Base-by-base conservation (phyloP, 352 stramenopile species). In the Phytophthora rubi region DNA sequence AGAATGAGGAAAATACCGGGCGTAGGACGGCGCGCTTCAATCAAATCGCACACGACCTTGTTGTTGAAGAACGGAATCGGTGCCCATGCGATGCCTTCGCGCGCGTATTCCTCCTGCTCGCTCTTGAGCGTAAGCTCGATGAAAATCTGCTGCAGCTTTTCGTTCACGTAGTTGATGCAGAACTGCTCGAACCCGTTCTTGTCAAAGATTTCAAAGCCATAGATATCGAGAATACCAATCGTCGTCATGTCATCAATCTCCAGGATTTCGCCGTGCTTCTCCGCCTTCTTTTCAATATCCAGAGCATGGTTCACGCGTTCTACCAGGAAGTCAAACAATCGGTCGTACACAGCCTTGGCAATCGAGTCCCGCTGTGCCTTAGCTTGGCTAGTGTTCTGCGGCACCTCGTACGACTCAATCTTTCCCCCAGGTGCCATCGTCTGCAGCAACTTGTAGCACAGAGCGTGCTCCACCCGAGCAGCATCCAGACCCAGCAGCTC, bases 271-370 rank as follows among this genome's bases (percentile, higher is more conserved):
- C 86, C 86, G 53, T 88, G 84, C 48, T 93, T 92, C 56, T 94
- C 86, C 1, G 84, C 85, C 45, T 92, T 91, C 61, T 92, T 91
- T 48, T 96, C 86, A 59, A 96, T 81, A 65, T 96, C 89, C 13
- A 96, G 62, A 6, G 89, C 89, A 63, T 92, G 80, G 60, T 97
- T 98, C 37, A 98, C 80, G 37, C 89, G 86, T 56, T 97, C 91
- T 26, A 99, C 97, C 37, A 99, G 83, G 80, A 98, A 99, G 54
- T 98, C 82, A 79, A 99, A 99, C 12, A 99, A 68, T 39, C 90
- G 91, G 23, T 97, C 97, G 75, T 99, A 99, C 10, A 99, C 83
- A 47, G 97, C 85, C 84, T 99, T 99, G 6, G 97, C 96, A 42
- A 99, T 94, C 3, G 97, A 97, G 76, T 99, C 97, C 6, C 97